Evolutionary conservation across 78 protist genomes (phyloP).

Genomic region (Dictyostelium intermedium): DNA sequence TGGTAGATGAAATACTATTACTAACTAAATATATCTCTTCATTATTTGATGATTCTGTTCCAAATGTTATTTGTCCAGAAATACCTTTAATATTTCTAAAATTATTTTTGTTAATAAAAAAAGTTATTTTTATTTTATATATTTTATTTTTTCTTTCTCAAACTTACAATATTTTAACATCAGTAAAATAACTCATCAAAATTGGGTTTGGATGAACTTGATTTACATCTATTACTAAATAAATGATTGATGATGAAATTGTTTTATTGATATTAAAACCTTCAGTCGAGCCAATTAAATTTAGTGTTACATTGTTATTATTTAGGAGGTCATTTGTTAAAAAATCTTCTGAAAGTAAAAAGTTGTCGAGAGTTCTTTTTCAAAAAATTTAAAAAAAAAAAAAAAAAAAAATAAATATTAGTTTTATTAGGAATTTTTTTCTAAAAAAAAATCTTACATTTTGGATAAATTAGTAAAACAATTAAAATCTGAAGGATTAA

Average conservation of each 20-base stretch:
- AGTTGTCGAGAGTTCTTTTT: not conserved
- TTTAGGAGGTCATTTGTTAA: not conserved
- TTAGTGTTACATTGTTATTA: not conserved
- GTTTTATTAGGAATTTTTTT: no score
- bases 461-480: not conserved
- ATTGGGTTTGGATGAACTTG: not conserved
- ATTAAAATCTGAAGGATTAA: not conserved
- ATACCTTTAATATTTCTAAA: not conserved
- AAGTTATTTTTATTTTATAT: no score
- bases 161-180: not conserved
- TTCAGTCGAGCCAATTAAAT: not conserved
- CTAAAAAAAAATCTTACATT: not conserved
- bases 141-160: no score
- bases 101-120: no score
- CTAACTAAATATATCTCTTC: not conserved
- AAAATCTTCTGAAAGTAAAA: not conserved
- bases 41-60: not conserved
- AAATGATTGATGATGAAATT: not conserved
- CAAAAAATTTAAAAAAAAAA: no score
- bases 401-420: no score
- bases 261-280: not conserved
- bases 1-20: not conserved
- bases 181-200: not conserved
- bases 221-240: not conserved
- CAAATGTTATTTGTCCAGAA: not conserved